These are phyloP conservation scores for Aquilaria agallochum DNA, from an alignment of 441 rosid species.

Conservation along the genomic window DNA sequence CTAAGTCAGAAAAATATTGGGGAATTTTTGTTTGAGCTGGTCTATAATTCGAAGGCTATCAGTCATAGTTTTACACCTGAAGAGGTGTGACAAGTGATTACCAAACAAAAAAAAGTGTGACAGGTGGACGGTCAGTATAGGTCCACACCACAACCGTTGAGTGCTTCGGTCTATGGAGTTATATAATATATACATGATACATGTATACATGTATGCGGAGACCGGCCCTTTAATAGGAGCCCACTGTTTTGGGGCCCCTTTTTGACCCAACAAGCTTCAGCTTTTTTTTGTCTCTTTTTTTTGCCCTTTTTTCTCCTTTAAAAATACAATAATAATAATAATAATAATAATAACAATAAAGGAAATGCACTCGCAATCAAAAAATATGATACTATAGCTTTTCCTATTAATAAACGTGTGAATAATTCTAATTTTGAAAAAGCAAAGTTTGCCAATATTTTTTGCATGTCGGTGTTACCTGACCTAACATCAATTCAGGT, in stretches of 20 bases:
- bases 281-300: too few relatives aligned
- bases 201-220: too few relatives aligned
- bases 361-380: too few relatives aligned
- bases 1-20: too few relatives aligned
- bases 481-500: not conserved
- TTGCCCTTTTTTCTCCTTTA: too few relatives aligned
- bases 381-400: too few relatives aligned
- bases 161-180: constrained; percentile 16
- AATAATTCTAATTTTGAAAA: not conserved
- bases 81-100: not conserved
- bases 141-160: constrained; percentile 1
- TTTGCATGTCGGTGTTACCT: constrained; percentile 1
- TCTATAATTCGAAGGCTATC: not conserved
- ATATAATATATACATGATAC: too few relatives aligned
- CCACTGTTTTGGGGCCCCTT: constrained; percentile 6
- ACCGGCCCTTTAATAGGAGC: constrained; percentile 2
- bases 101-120: too few relatives aligned
- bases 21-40: too few relatives aligned
- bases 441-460: not conserved
- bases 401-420: constrained; percentile 8
- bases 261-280: constrained; percentile 4
- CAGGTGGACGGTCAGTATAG: constrained; percentile 16
- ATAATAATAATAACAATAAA: too few relatives aligned
- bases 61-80: constrained; percentile 1
- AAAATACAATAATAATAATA: too few relatives aligned